Evolutionary conservation across 192 early-diverging fungal genomes (phyloP).

Genomic region (Podila verticillata): DNA sequence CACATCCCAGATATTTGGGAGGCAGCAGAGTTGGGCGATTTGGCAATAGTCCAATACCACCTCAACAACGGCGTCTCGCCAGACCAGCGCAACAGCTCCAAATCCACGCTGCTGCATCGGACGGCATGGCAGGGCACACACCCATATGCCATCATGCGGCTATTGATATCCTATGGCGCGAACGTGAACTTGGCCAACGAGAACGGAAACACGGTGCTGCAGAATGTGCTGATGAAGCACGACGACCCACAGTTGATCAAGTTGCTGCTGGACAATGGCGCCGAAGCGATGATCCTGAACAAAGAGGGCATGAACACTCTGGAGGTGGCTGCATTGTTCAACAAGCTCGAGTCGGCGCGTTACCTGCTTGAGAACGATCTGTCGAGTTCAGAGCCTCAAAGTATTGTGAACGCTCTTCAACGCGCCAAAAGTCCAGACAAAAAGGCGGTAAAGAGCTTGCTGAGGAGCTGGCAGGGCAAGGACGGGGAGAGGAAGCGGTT

Average conservation of each 20-base stretch:
- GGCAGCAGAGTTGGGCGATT: slow-evolving; percentile 17
- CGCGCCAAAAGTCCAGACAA: slow-evolving; percentile 17
- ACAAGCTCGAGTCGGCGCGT: slow-evolving; percentile 9
- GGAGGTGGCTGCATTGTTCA: slow-evolving; percentile 17
- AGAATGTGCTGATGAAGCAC: slow-evolving; percentile 30
- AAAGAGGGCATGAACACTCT: slow-evolving; percentile 24
- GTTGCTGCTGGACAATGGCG: slow-evolving; percentile 15
- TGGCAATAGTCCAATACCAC: slow-evolving; percentile 11
- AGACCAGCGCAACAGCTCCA: slow-evolving; percentile 20
- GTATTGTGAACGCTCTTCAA: slow-evolving; percentile 10
- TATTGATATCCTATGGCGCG: slow-evolving; percentile 17
- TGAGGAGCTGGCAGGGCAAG: slow-evolving; percentile 16
- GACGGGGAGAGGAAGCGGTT: slow-evolving; percentile 12
- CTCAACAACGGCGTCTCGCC: slow-evolving; percentile 16
- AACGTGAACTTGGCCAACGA: slow-evolving; percentile 27
- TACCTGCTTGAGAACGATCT: slow-evolving; percentile 20
- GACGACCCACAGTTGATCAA: slow-evolving; percentile 22
- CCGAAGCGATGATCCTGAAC: slow-evolving; percentile 18
- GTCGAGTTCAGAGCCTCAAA: slow-evolving; percentile 6
- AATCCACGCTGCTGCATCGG: slow-evolving; percentile 12
- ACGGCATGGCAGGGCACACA: slow-evolving; percentile 16
- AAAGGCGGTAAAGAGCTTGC: slow-evolving; percentile 13
- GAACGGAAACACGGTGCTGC: slow-evolving; percentile 22
- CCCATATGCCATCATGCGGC: slow-evolving; percentile 13
- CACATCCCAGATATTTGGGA: slow-evolving; percentile 20